Evolutionary conservation across 495 filamentous ascomycete genomes (phyloP), one percentile per base, ranked within the genome.

Genomic region (Talaromyces liani): DNA sequence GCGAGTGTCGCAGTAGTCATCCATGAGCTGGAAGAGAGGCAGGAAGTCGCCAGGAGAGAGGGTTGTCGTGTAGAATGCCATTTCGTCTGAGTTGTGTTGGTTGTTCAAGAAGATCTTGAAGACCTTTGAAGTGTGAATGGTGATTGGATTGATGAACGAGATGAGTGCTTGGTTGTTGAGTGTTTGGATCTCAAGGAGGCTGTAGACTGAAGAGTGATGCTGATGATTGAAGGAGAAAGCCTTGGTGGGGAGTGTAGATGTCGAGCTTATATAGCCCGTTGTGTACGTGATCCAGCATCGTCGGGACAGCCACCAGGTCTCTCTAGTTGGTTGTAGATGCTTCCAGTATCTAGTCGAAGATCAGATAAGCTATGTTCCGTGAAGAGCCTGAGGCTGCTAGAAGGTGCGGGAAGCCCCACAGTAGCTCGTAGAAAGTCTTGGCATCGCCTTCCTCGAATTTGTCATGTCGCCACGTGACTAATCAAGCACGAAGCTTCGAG

Each of bases 11-110:
- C 88, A 88, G 69, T 88, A 89, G 75, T 91, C 88, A 69, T 92
- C 87, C 47, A 96, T 81, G 16, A 94, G 77, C 54, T 84, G 85
- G 82, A 93, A 90, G 68, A 93, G 82, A 29, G 87, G 85, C 27
- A 77, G 68, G 76, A 89, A 85, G 74, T 85, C 76, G 57, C 74
- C 69, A 59, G 75, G 58, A 71, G 82, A 77, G 65, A 54, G 39
- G 25, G 75, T 71, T 68, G 80, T 80, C 65, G 85, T 77, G 73
- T 88, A 85, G 77, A 90, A 79, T 68, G 88, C 80, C 89, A 92
- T 91, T 67, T 73, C 84, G 73, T 63, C 14, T 55, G 51, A 16
- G 51, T 6, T 55, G 51, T 16, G 10, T 27, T 12, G 20, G 10
- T 22, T 49, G 45, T 49, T 49, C 18, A 49, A 12, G 6, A 20